phyloP scores from a whole-genome alignment of 2,329 filamentous ascomycete species.

The Scedosporium boydii region DNA sequence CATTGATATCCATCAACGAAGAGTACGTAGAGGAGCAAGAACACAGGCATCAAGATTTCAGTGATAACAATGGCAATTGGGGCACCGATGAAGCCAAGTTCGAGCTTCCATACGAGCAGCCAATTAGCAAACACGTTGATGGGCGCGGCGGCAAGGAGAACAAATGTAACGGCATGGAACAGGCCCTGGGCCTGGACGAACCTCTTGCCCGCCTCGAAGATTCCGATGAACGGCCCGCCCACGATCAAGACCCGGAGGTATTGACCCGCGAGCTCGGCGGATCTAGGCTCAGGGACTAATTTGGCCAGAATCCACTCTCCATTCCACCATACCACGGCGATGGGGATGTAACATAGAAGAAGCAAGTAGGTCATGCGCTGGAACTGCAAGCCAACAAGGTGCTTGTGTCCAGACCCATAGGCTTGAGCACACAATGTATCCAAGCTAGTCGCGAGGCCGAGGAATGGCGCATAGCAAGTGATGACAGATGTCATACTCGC shows the following conservation, averaged over 20 bases:
- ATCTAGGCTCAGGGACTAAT: conserved; percentile 41
- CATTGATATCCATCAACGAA: conserved; percentile 68
- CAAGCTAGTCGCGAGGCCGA: conserved; percentile 79
- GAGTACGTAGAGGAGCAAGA: conserved; percentile 69
- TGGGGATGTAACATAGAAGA: conserved; percentile 61
- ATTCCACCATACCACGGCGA: conserved; percentile 61
- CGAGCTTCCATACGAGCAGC: conserved; percentile 64
- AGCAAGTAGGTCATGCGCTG: conserved; percentile 77
- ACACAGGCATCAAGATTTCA: conserved; percentile 64
- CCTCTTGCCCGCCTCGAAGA: conserved; percentile 70
- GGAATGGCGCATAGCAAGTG: conserved; percentile 66
- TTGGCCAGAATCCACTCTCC: conserved; percentile 53
- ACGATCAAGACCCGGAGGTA: conserved; percentile 66
- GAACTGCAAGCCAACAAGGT: conserved; percentile 74
- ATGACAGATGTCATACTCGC: conserved; percentile 72
- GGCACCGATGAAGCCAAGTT: conserved; percentile 67
- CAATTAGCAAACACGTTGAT: conserved; percentile 71
- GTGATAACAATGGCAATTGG: conserved; percentile 73
- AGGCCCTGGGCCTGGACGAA: conserved; percentile 77
- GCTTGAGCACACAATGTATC: conserved; percentile 93
- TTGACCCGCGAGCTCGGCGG: conserved; percentile 56
- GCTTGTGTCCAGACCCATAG: conserved; percentile 82
- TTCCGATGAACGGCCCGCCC: conserved; percentile 66
- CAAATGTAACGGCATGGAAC: conserved; percentile 69
- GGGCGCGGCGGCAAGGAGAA: conserved; percentile 66